Conservation (phyloP, 202 grass and related monocot genomes). For the Elaeis oleifera region DNA sequence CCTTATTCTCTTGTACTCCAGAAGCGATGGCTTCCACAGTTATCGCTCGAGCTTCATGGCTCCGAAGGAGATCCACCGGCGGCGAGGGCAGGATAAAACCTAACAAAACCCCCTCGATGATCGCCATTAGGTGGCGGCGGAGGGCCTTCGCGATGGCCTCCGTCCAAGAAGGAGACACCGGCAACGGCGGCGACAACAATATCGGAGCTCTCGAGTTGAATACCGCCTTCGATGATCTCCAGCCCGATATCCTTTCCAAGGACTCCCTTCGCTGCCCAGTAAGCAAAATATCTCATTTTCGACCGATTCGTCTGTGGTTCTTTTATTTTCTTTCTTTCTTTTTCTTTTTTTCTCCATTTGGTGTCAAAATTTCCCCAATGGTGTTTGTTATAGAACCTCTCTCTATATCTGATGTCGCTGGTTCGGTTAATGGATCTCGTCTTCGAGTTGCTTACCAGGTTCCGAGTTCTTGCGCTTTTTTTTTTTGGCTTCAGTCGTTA, state of each 20-base stretch:
- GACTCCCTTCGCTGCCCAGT: conserved; percentile 15
- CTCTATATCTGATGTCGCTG: conserved; percentile 40
- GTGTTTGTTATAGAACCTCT: conserved; percentile 43
- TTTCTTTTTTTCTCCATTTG: no score
- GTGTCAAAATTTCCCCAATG: no score
- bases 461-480: conserved; percentile 10
- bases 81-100: background rate
- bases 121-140: background rate
- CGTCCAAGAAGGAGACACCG: background rate
- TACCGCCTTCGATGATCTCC: background rate
- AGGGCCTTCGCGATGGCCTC: background rate
- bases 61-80: background rate
- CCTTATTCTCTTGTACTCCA: no score
- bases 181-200: background rate
- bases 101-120: background rate
- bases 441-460: conserved; percentile 96
- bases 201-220: background rate
- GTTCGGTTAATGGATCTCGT: conserved; percentile 22
- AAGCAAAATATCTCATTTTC: background rate
- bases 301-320: no score
- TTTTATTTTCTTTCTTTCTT: no score
- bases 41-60: background rate
- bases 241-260: background rate
- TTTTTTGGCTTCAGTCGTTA: background rate
- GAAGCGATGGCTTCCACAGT: background rate